Percentiles rank a stretch among this genome's conserved stretches.
These are phyloP conservation scores for Mucor irregularis DNA, from an alignment of 371 early-diverging fungal species.

Conservation along the genomic window DNA sequence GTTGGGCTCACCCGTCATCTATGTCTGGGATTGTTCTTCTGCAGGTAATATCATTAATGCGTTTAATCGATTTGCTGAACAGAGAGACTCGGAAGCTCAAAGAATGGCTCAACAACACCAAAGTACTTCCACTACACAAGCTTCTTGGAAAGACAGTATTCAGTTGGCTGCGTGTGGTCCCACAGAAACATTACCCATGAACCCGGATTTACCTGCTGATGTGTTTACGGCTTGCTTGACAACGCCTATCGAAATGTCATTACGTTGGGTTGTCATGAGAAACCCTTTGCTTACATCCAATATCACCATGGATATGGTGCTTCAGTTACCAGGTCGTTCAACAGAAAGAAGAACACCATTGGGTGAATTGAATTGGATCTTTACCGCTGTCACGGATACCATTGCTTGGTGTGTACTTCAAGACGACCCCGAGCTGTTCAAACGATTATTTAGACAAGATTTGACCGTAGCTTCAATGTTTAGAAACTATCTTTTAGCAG, in stretches of 20 bases:
- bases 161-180: conserved; percentile 93
- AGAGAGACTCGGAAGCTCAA: conserved; percentile 75
- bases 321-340: conserved; percentile 86
- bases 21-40: conserved; percentile 94
- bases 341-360: conserved; percentile 92
- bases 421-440: conserved; percentile 83
- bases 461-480: conserved; percentile 94
- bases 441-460: conserved; percentile 93
- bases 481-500: conserved; percentile 93
- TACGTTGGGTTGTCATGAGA: conserved; percentile 89
- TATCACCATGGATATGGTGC: conserved; percentile 84
- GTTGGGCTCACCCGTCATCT: conserved; percentile 95
- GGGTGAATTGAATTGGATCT: conserved; percentile 98
- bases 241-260: conserved; percentile 93
- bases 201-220: conserved; percentile 95
- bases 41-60: conserved; percentile 91
- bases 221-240: conserved; percentile 95
- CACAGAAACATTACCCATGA: conserved; percentile 87
- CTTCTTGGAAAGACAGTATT: conserved; percentile 83
- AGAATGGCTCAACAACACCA: conserved; percentile 35
- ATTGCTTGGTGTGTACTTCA: conserved; percentile 96
- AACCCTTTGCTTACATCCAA: conserved; percentile 75
- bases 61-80: conserved; percentile 86
- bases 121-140: conserved; percentile 24
- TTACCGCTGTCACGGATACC: conserved; percentile 97